Evolutionary conservation across 306 rosid genomes (phyloP).

Genomic region (Rosa lucieae): DNA sequence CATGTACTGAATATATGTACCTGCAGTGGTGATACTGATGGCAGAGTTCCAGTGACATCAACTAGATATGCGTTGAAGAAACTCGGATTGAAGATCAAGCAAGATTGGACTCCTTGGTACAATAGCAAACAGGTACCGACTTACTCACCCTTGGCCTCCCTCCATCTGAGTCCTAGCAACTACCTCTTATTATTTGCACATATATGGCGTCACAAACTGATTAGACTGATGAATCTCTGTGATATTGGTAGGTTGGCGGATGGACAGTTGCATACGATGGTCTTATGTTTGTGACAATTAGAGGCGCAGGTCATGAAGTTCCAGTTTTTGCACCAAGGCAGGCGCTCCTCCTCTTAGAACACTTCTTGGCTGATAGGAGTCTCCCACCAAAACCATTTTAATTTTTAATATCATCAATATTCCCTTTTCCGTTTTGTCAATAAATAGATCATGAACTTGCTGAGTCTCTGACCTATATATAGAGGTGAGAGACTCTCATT

Average conservation of each 20-base stretch:
- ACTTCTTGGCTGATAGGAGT: conserved; percentile 31
- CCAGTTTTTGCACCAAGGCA: conserved; percentile 37
- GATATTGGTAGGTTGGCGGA: conserved; percentile 43
- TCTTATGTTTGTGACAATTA: conserved; percentile 42
- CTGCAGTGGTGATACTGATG: conserved; percentile 52
- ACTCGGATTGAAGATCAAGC: conserved; percentile 33
- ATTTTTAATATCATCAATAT: conserved; percentile 5
- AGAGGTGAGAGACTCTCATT: not conserved
- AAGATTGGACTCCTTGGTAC: conserved; percentile 60
- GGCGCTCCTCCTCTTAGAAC: conserved; percentile 33
- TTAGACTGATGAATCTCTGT: not conserved
- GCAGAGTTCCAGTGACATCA: conserved; percentile 49
- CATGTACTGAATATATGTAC: not conserved
- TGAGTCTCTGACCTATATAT: not conserved
- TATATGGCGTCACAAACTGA: not conserved
- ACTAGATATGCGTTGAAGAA: conserved; percentile 46
- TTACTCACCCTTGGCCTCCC: not conserved
- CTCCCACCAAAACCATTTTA: conserved; percentile 39
- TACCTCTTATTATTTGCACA: not conserved
- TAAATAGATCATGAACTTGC: not conserved
- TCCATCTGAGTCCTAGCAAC: not conserved
- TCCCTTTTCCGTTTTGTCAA: not conserved
- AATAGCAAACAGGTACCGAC: conserved; percentile 30
- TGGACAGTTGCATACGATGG: conserved; percentile 49
- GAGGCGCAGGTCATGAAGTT: conserved; percentile 56